phyloP scores from a whole-genome alignment of 2,329 filamentous ascomycete genomes.

The Bipolaris victoriae region DNA sequence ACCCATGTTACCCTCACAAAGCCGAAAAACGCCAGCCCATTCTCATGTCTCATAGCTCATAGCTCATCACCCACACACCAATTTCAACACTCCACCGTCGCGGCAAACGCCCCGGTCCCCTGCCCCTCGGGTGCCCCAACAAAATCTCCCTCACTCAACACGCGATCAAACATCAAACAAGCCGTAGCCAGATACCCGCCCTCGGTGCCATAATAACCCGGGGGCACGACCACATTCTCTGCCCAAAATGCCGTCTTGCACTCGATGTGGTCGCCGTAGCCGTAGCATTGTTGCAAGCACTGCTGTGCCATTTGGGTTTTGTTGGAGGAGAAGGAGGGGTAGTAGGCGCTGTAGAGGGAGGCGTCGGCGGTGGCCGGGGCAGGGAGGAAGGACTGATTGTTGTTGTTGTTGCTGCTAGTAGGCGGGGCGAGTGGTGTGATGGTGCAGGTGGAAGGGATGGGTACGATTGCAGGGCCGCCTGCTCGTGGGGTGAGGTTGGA shows the following conservation, averaged over 20 bases:
- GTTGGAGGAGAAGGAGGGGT: constrained; percentile 38
- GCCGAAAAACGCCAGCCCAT: too few species aligned
- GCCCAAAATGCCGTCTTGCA: constrained; percentile 49
- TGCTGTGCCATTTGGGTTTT: constrained; percentile 36
- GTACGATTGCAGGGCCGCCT: constrained; percentile 42
- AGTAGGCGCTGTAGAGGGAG: constrained; percentile 43
- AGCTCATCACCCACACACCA: background rate
- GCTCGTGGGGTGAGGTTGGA: constrained; percentile 29
- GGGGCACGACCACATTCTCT: constrained; percentile 45
- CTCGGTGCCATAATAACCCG: constrained; percentile 40
- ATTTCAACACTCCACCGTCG: constrained; percentile 41
- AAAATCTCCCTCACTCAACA: constrained; percentile 38
- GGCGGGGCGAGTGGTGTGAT: constrained; percentile 34
- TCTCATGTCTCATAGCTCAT: background rate
- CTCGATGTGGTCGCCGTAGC: constrained; percentile 43
- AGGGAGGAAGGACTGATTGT: constrained; percentile 34
- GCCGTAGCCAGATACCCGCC: constrained; percentile 42
- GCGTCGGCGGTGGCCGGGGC: constrained; percentile 23
- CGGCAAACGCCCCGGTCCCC: constrained; percentile 41
- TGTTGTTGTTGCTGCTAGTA: background rate
- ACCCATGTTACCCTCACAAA: background rate
- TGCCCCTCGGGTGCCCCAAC: constrained; percentile 36
- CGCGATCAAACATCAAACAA: constrained; percentile 46
- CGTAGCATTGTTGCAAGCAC: constrained; percentile 52
- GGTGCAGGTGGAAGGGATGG: constrained; percentile 47